Conservation (phyloP, 345 rosid species). For the Hirschfeldia incana region DNA sequence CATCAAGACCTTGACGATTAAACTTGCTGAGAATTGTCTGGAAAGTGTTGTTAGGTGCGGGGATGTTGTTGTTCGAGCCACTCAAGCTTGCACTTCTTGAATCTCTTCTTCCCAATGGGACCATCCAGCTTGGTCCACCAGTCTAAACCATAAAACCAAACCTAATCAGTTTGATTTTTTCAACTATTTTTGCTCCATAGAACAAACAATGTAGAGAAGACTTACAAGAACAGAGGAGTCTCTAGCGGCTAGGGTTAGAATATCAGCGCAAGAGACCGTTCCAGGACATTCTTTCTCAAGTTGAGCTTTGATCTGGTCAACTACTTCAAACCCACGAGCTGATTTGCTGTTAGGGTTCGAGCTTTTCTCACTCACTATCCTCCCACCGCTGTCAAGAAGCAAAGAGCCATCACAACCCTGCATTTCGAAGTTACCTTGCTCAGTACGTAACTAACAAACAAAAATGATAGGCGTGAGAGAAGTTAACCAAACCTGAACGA, state of each 20-base stretch:
- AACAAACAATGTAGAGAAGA: not conserved
- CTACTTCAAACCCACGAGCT: constrained; percentile 78
- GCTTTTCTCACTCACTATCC: constrained; percentile 66
- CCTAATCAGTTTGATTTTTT: not conserved
- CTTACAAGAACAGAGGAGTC: constrained; percentile 88
- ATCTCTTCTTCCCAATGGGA: constrained; percentile 88
- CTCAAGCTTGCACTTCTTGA: constrained; percentile 70
- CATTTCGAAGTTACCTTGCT: constrained; percentile 1
- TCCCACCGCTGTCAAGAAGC: constrained; percentile 65
- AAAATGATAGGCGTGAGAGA: not conserved
- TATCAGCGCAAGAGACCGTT: constrained; percentile 87
- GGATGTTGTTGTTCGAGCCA: constrained; percentile 78
- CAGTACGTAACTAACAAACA: not conserved
- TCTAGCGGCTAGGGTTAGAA: constrained; percentile 77
- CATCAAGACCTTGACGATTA: constrained; percentile 60
- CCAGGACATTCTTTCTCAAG: constrained; percentile 74
- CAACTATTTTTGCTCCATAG: not conserved
- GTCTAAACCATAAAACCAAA: constrained; percentile 41
- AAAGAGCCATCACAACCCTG: constrained; percentile 95
- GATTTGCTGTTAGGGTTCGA: constrained; percentile 78
- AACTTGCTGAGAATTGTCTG: constrained; percentile 69
- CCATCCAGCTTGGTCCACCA: constrained; percentile 89
- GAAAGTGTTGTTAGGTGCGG: constrained; percentile 69
- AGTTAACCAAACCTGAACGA: constrained; percentile 61
- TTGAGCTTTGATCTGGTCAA: constrained; percentile 77